phyloP scores from a whole-genome alignment of 805 yeast species.

The Candida montana region DNA sequence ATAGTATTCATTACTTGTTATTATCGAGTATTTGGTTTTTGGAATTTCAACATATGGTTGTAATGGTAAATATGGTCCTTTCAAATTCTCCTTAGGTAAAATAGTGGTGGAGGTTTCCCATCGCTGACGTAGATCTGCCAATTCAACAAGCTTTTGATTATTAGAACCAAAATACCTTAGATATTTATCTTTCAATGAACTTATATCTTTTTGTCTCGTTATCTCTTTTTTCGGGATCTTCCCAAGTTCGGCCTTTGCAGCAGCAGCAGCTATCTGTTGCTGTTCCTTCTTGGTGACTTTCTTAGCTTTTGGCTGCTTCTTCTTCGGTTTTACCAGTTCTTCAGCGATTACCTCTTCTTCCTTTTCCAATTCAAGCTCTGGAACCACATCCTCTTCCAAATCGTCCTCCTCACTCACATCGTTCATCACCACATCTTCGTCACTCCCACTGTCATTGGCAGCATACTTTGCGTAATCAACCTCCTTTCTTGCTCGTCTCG shows the following conservation, averaged over 20 bases:
- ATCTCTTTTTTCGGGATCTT: constrained; percentile 9
- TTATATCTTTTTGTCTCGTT: constrained; percentile 23
- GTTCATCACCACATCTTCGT: constrained; percentile 6
- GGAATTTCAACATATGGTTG: constrained; percentile 6
- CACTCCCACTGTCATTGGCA: constrained; percentile 12
- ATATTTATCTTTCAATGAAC: constrained; percentile 38
- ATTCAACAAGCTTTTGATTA: constrained; percentile 34
- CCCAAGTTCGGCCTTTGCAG: not conserved
- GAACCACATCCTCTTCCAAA: too few species aligned
- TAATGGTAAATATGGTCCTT: constrained; percentile 10
- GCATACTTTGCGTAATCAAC: constrained; percentile 11
- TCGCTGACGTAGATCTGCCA: constrained; percentile 39
- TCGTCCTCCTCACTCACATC: constrained; percentile 4
- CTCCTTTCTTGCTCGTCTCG: constrained; percentile 6
- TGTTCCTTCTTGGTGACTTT: not conserved
- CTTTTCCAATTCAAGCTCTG: constrained; percentile 1
- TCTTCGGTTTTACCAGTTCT: not conserved
- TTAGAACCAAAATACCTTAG: constrained; percentile 46
- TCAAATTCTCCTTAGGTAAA: constrained; percentile 31
- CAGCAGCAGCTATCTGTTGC: not conserved
- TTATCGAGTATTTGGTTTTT: constrained; percentile 10
- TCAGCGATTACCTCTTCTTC: not conserved
- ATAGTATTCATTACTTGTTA: constrained; percentile 22
- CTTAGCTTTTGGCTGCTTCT: too few species aligned
- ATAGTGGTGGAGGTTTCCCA: constrained; percentile 47